Evolutionary conservation across 805 yeast genomes (phyloP), one percentile per base, ranked within the genome.

Genomic region (Suhomyces sp.): DNA sequence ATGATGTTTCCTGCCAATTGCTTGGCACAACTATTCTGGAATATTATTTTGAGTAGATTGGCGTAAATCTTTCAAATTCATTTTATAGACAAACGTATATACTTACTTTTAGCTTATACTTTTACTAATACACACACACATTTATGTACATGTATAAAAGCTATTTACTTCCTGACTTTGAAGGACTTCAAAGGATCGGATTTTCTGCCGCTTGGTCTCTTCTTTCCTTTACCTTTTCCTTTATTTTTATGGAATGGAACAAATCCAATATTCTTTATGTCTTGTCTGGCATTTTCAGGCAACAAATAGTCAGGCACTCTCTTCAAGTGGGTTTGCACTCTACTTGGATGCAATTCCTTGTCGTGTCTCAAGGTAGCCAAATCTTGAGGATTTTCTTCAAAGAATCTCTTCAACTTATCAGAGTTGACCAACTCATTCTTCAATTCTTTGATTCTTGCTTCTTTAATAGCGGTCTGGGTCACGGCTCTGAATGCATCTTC

Each of bases 401-500:
- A 94, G 71, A 90, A 96, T 64, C 97, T 81, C 71, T 91, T 90
- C 66, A 94, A 80, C 65, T 89, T 91, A 52, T 90, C 97, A 60
- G 96, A 88, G 43, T 93, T 83, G 56, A 94, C 75, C 66, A 94
- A 77, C 69, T 94, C 98, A 58, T 85, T 81, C 67, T 88, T 88
- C 67, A 93, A 79, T 65, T 94, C 99, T 67, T 84, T 87, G 52
- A 91, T 80, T 63, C 98, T 82, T 0, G 98, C 98, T 63, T 94
- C 97, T 69, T 97, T 84, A 22, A 94, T 83, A 0, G 97, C 88
- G 8, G 87, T 85, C 52, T 83, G 83, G 0, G 99, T 94, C 21
- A 94, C 96, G 0, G 98, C 88, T 72, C 98, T 82, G 73, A 93
- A 94, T 0, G 97, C 97, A 72, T 94, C 99, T 62, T 94, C 97